These are phyloP conservation scores for Globisporangium viniferum DNA, from an alignment of 352 stramenopile genomes.

Conservation along the genomic window DNA sequence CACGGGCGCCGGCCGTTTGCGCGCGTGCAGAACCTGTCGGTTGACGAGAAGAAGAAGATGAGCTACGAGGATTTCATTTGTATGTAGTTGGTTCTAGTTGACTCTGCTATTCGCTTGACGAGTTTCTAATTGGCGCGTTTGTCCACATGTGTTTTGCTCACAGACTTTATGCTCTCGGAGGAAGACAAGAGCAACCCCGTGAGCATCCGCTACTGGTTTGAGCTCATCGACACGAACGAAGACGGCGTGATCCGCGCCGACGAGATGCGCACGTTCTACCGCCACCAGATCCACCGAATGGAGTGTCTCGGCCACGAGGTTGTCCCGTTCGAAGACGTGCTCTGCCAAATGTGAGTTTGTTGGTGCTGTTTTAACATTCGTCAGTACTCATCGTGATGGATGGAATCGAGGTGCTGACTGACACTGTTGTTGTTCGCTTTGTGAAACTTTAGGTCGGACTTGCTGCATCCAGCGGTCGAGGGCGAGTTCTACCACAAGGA, in stretches of 20 bases:
- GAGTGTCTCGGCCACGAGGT: conserved; percentile 98
- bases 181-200: conserved; percentile 98
- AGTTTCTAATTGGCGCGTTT: not conserved
- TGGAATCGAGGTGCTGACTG: conserved; percentile 18
- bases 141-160: not conserved
- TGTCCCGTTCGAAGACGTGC: conserved; percentile 97
- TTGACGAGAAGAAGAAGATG: conserved; percentile 87
- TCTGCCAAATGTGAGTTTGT: conserved; percentile 97
- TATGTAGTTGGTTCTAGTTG: conserved; percentile 24
- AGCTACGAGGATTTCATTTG: conserved; percentile 92
- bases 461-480: conserved; percentile 73
- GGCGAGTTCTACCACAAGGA: conserved; percentile 80
- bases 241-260: conserved; percentile 96
- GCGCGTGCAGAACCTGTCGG: conserved; percentile 66
- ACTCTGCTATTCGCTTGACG: not conserved
- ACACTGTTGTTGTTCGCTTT: conserved; percentile 25
- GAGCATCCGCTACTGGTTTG: conserved; percentile 98
- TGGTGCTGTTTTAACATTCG: not conserved
- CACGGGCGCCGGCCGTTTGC: conserved; percentile 76
- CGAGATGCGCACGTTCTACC: conserved; percentile 95
- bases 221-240: conserved; percentile 97
- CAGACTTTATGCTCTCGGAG: conserved; percentile 98
- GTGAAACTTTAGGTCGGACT: conserved; percentile 42
- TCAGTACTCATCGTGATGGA: not conserved
- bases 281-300: conserved; percentile 95